Base-by-base conservation (phyloP, 495 filamentous ascomycete species). In the Neurospora sp. region DNA sequence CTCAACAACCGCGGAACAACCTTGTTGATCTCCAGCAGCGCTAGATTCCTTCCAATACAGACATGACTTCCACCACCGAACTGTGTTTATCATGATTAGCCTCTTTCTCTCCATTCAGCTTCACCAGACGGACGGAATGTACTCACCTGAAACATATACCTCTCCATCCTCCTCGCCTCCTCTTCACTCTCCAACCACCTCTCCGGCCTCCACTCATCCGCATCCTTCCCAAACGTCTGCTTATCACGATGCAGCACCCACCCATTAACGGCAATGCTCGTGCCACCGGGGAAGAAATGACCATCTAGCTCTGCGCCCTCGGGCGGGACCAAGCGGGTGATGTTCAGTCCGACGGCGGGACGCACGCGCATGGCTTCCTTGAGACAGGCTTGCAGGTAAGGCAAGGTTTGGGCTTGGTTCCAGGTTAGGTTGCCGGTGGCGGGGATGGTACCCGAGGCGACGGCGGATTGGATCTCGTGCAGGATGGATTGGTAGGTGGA, bases 341-440 rank as follows among this genome's bases (percentile, higher is more conserved):
- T 83, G 70, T 87, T 82, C 2, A 90, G 74, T 4, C 87, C 87
- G 10, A 88, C 85, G 2, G 90, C 85, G 3, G 91, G 90, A 12
- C 90, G 85, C n/a, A 91, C 76, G 42, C 90, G 87, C 78, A 91
- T 86, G 5, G 87, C 84, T 79, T 92, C 91, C 75, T 90, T 90
- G 70, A 92, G 84, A 72, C 87, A 89, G 1, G 90, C 90, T 70
- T 88, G 86, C 44, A 92, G 82, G 80, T 91, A 92, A 0, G 86
- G 81, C 40, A 89, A 80, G 31, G 78, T 77, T 71, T 84, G 84
- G 7, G 85, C 75, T 69, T 85, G 79, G 65, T 80, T 81, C 81
- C 83, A 87, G 0, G 80, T 74, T 14, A 87, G 73, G 78, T 82
- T 85, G 59, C 81, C 86, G 16, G 82, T 72, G 10, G 79, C 70